phyloP scores from a whole-genome alignment of 2,329 filamentous ascomycete genomes.

The Aspergillus uvarum region DNA sequence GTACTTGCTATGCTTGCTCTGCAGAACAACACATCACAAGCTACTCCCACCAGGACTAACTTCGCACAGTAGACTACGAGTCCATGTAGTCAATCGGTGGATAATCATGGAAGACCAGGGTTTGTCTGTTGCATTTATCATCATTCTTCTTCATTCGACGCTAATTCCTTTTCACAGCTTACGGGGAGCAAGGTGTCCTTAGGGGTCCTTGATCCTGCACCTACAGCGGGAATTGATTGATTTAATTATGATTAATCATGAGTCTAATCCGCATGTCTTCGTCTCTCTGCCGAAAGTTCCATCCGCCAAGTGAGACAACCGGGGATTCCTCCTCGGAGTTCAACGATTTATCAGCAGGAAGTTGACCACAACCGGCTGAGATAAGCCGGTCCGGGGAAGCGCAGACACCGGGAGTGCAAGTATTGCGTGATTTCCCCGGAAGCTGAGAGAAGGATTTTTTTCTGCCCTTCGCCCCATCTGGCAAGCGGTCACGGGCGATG shows the following conservation, averaged over 20 bases:
- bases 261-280: not conserved
- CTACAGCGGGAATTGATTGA: not conserved
- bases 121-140: not conserved
- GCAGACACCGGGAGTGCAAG: conserved; percentile 27
- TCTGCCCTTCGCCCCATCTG: conserved; percentile 22
- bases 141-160: not conserved
- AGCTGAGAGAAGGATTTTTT: conserved; percentile 34
- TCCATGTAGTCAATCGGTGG: not conserved
- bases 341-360: conserved; percentile 21
- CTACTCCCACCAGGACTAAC: too few relatives aligned
- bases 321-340: not conserved
- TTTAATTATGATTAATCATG: too few relatives aligned
- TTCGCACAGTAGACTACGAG: not conserved
- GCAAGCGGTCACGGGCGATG: conserved; percentile 32
- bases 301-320: not conserved
- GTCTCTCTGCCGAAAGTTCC: conserved; percentile 9
- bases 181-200: not conserved
- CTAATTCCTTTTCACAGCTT: not conserved
- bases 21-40: too few relatives aligned
- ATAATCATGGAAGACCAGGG: not conserved
- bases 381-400: conserved; percentile 18
- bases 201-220: not conserved
- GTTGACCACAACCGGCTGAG: conserved; percentile 2
- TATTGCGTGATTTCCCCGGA: conserved; percentile 43
- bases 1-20: too few relatives aligned